Base-by-base conservation (phyloP, 495 filamentous ascomycete species). In the Aspergillus sparsus region DNA sequence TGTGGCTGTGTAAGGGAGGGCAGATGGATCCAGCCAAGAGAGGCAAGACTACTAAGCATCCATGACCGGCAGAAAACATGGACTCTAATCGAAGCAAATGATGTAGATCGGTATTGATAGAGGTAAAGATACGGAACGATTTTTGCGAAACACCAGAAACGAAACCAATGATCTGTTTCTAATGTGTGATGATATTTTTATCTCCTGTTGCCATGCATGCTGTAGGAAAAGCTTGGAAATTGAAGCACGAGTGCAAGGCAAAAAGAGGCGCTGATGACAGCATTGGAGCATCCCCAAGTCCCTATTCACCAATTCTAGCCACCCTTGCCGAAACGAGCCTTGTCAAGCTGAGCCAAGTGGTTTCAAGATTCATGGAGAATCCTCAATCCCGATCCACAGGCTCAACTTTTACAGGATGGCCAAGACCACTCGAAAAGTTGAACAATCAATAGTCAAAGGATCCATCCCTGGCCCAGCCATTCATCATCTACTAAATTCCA, bases 301-400 rank as follows among this genome's bases (percentile, higher is more conserved):
- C 42, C n/a, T 16, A n/a, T 13, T 46, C 8, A 16, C 11, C 18
- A 46, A 5, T 16, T 16, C 4, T 50, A 54, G 42, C 50, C 58
- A 54, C 58, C 49, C 13, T 9, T 10, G 16, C 6, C 44, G 5
- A 53, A 52, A 51, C 45, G 52, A 61, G 59, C 46, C 59, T 55
- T 49, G 51, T 37, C 37, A 57, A 21, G 35, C 33, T 49, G 36
- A 53, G 60, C 55, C 55, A 58, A 58, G 61, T 55, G 51, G 55
- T 63, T 63, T 63, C 61, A 60, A 55, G 61, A 58, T 45, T 42
- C 35, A 36, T 33, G 6, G 15, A 32, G 16, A 50, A 15, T 34
- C 27, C 3, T 32, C 12, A 36, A 46, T 13, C 21, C 32, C 45
- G 6, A 35, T 3, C 21, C 45, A 49, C 11, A 15, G 31, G 35